Base-by-base conservation (phyloP, 805 yeast species). In the Kazachstania africana region DNA sequence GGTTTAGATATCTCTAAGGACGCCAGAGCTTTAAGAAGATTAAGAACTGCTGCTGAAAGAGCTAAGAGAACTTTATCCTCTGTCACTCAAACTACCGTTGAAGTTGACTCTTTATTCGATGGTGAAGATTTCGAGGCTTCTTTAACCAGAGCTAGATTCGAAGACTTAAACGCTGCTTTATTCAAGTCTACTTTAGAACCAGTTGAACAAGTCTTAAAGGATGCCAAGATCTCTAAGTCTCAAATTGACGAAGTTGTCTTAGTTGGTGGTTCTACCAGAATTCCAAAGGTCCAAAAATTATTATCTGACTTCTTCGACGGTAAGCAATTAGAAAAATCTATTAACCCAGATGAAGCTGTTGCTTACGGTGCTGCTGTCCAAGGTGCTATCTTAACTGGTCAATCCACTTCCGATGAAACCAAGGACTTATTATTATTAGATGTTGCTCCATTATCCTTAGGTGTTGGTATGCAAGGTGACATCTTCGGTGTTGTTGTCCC, bases 381-480 rank as follows among this genome's bases (percentile, higher is more conserved):
- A 19, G 22, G 22, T 19, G 22, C 22, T 19, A 19, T 19, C 22
- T 19, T 19, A 19, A 19, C 22, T 19, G 22, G 22, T 19, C 22
- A 19, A 19, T 19, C 22, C 10, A 19, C 22, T 19, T 19, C 22
- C 10, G 22, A 19, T 19, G 22, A 19, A 19, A 19, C 22, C 22
- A 19, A 19, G 22, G 22, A 19, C 22, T 19, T 19, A 19, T 19
- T 19, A 19, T 19, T 19, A 19, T 19, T 19, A 19, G 22, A 19
- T 19, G 22, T 19, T 19, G 22, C 22, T 19, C 98, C 98, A 64
- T 78, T 88, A 62, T 87, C 97, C 49, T 75, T 88, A 60, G 98
- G 98, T 83, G 94, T 88, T 65, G 97, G 94, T 70, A 88, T 88
- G 80, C 91, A 87, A 70, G 98, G 98, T 70, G 91, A 91, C 68